Evolutionary conservation across 1,284 basidiomycete species (phyloP).

Genomic region (Cutaneotrichosporon sp.): DNA sequence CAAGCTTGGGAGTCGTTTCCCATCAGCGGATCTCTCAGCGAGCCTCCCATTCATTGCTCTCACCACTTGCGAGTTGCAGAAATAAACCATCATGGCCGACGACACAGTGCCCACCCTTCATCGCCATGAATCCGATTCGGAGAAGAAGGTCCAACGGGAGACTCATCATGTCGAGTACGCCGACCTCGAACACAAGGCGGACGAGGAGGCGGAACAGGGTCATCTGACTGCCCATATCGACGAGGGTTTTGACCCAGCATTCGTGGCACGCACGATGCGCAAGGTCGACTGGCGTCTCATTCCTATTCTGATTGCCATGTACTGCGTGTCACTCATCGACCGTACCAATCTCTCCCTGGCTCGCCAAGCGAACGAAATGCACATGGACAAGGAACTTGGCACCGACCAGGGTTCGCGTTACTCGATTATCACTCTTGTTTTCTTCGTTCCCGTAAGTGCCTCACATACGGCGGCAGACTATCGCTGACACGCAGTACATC

Average conservation of each 20-base stretch:
- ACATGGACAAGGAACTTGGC: conserved; percentile 27
- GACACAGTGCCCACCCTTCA: too few species aligned
- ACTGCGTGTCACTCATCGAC: conserved; percentile 16
- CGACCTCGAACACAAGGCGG: background rate
- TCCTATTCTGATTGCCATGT: conserved; percentile 17
- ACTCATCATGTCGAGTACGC: background rate
- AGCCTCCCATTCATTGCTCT: too few species aligned
- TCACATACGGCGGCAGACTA: background rate
- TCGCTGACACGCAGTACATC: conserved; percentile 24
- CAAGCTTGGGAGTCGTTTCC: too few species aligned
- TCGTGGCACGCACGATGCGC: conserved; percentile 9
- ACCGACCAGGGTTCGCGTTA: conserved; percentile 40
- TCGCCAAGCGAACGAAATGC: conserved; percentile 8
- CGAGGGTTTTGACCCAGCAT: conserved; percentile 9
- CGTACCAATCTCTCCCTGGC: conserved; percentile 24
- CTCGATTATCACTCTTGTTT: conserved; percentile 41
- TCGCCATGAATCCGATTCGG: background rate
- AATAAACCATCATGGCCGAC: too few species aligned
- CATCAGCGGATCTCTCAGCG: too few species aligned
- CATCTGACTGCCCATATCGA: conserved; percentile 4
- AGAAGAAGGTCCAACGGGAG: background rate
- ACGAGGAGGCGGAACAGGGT: background rate
- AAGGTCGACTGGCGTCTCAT: conserved; percentile 21
- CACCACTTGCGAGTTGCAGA: too few species aligned
- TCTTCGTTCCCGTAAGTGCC: conserved; percentile 25